Base-by-base conservation (phyloP, 2,329 filamentous ascomycete species). In the Lecanicillium sp. region DNA sequence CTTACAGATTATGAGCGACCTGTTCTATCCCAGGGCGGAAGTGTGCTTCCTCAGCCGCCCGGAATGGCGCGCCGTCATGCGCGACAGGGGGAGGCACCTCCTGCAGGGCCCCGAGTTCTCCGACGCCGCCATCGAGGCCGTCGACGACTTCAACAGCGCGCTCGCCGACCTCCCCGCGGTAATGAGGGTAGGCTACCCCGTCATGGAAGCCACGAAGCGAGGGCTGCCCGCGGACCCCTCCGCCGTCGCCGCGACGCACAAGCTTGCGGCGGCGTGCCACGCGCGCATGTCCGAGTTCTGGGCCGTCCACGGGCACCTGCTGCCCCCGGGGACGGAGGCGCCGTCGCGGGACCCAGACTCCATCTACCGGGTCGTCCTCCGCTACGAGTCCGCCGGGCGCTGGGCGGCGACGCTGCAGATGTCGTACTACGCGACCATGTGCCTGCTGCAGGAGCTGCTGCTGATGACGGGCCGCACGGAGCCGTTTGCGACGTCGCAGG, bases 391-490 rank as follows among this genome's bases (percentile, higher is more conserved):
- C 23, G 52, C 55, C 2, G 24, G 26, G 8, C 36, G 37, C 2
- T 68, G 66, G 63, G 56, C 60, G 10, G 67, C 66, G 2, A 55
- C 63, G 24, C 52, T 70, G 44, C 58, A 62, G 36, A 55, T 69
- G 52, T 60, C 58, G 17, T 68, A 65, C 51, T 67, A 67, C 64
- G 64, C 67, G 6, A 65, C 61, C 30, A 56, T 67, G 56, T 55
- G 70, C n/a, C 63, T 71, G 42, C 53, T 71, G 27, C 63, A 71
- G 45, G 66, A 67, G 50, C 58, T 57, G 6, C 39, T 71, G 41
- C 58, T 60, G 17, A 59, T 63, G 44, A 69, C 66, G 48, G 55
- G 54, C 12, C 53, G 57, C 24, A 56, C 56, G 6, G 54, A 55
- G n/a, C 47, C 59, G 23, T 62, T 60, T 30, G 55, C 53, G 7